phyloP scores from a whole-genome alignment of 306 rosid genomes.

The Adenanthera pavonina region DNA sequence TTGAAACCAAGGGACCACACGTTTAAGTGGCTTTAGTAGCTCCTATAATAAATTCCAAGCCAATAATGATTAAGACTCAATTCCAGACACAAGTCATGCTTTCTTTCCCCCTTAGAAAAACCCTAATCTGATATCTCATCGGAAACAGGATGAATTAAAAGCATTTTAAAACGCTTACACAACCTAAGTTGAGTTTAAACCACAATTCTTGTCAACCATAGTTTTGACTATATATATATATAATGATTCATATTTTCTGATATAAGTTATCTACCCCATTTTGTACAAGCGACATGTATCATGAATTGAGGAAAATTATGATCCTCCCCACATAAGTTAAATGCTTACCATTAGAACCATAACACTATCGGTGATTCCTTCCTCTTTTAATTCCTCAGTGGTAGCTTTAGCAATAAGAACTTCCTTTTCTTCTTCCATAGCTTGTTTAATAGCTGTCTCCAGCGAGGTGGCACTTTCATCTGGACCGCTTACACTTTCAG shows the following conservation, averaged over 20 bases:
- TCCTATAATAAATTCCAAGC: slow-evolving; percentile 55
- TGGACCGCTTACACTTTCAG: slow-evolving; percentile 26
- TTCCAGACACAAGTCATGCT: slow-evolving; percentile 22
- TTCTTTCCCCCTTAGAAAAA: not conserved
- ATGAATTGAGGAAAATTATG: slow-evolving; percentile 1
- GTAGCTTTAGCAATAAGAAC: slow-evolving; percentile 79
- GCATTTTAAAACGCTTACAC: slow-evolving; percentile 10
- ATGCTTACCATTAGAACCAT: slow-evolving; percentile 60
- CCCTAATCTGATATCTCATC: slow-evolving; percentile 19
- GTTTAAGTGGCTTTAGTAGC: slow-evolving; percentile 69
- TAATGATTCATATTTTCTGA: not conserved
- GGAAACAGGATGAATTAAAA: slow-evolving; percentile 9
- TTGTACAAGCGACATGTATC: slow-evolving; percentile 7
- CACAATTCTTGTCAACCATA: not conserved
- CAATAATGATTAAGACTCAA: slow-evolving; percentile 13
- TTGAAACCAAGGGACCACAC: slow-evolving; percentile 56
- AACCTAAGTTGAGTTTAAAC: not conserved
- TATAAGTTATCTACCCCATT: not conserved
- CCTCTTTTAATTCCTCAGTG: slow-evolving; percentile 75
- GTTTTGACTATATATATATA: not conserved
- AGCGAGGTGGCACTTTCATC: slow-evolving; percentile 49
- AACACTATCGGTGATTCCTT: slow-evolving; percentile 74
- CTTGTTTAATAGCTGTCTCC: slow-evolving; percentile 68
- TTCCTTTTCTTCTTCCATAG: slow-evolving; percentile 86
- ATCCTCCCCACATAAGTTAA: not conserved